A percentile compares a stretch with the other conserved stretches of the same genome.
phyloP scores from a whole-genome alignment of 2,329 filamentous ascomycete genomes.

The Emericellopsis atlantica region DNA sequence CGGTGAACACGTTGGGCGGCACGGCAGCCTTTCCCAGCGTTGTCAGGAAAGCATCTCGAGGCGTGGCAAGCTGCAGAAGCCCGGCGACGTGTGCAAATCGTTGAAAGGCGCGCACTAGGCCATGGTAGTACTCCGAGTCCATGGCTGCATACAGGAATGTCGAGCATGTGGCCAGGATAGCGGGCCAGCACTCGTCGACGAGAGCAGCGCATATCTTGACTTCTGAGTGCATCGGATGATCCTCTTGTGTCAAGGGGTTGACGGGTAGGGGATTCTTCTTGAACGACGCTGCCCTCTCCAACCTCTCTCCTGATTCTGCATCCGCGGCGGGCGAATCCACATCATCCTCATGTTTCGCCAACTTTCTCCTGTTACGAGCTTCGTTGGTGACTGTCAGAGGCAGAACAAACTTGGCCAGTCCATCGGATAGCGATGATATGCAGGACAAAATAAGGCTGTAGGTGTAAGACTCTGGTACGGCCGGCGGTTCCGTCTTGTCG shows the following conservation, averaged over 20 bases:
- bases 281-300: constrained; percentile 51
- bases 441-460: constrained; percentile 84
- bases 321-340: constrained; percentile 26
- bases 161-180: constrained; percentile 85
- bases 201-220: constrained; percentile 70
- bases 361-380: constrained; percentile 36
- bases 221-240: constrained; percentile 58
- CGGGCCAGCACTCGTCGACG: constrained; percentile 90
- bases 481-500: constrained; percentile 77
- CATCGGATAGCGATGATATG: constrained; percentile 82
- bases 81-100: constrained; percentile 93
- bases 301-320: background rate
- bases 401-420: constrained; percentile 83
- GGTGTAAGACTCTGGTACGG: constrained; percentile 82
- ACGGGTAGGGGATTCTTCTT: constrained; percentile 67
- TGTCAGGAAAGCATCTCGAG: constrained; percentile 87
- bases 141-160: constrained; percentile 88
- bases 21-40: constrained; percentile 89
- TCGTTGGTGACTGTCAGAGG: constrained; percentile 80
- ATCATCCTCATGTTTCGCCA: constrained; percentile 22
- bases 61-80: constrained; percentile 69
- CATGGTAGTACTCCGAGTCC: constrained; percentile 89
- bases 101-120: constrained; percentile 83
- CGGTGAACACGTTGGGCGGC: constrained; percentile 62
- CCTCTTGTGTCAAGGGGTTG: constrained; percentile 68